Conservation (phyloP, 106 monocot species). For the Dioscorea dumetorum region DNA sequence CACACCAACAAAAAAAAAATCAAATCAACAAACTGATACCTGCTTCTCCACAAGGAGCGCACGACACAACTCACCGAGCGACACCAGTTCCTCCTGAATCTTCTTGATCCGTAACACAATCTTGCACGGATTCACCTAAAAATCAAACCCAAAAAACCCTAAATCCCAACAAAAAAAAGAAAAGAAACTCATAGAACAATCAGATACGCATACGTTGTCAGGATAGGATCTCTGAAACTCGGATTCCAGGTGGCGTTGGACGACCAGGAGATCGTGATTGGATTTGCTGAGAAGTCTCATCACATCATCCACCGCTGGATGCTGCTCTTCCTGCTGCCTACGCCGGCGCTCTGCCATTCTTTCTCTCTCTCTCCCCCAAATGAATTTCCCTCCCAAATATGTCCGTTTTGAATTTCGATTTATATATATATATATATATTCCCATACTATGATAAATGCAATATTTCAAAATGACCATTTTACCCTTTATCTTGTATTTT, state of each 20-base stretch:
- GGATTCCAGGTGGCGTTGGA: slow-evolving; percentile 47
- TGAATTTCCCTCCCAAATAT: no score
- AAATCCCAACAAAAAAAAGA: background rate
- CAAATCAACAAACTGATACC: slow-evolving; percentile 16
- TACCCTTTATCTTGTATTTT: no score
- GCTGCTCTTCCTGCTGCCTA: slow-evolving; percentile 15
- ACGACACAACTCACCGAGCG: slow-evolving; percentile 66
- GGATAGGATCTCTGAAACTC: slow-evolving; percentile 65
- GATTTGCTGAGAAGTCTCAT: slow-evolving; percentile 52
- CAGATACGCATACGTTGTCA: slow-evolving; percentile 29
- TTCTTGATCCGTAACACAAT: slow-evolving; percentile 56
- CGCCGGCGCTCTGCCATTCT: background rate
- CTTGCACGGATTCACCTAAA: slow-evolving; percentile 71
- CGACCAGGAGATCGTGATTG: slow-evolving; percentile 39
- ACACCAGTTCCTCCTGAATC: slow-evolving; percentile 66
- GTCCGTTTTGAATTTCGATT: no score
- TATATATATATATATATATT: no score
- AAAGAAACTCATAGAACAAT: background rate
- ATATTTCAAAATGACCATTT: no score
- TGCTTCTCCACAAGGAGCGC: slow-evolving; percentile 75
- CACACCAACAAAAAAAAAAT: background rate
- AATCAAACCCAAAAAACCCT: background rate
- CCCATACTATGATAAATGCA: no score
- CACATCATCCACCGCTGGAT: slow-evolving; percentile 53
- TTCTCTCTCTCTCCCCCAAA: slow-evolving; percentile 9